Base-by-base conservation (phyloP, 1,284 basidiomycete genomes). In the Mycosarcoma mackinlayi region DNA sequence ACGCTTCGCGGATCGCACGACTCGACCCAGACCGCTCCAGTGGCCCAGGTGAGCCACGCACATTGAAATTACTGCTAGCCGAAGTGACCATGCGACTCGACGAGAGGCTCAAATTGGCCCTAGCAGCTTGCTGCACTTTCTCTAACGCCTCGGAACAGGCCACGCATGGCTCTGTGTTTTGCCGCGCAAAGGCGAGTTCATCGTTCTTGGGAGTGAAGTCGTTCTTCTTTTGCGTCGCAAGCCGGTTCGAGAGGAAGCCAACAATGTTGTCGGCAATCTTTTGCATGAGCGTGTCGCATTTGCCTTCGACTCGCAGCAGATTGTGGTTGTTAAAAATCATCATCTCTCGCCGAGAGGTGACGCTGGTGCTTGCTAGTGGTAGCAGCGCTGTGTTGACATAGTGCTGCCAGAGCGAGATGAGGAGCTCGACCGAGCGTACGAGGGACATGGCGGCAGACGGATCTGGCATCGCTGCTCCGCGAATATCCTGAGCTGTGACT, bases 391-490 rank as follows among this genome's bases (percentile, higher is more conserved):
- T 92, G 42, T 91, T 91, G 73, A 93, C 89, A 83, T 98, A 99
- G 82, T 93, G 91, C 83, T 98, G 96, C 94, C 94, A 98, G 3
- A 99, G 87, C 79, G 96, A 92, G 77, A 91, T 92, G 60, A 96
- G 90, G 49, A 96, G 87, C 83, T 96, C 94, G n/a, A 91, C 88
- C 1, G 87, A 86, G 66, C 87, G 88, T 58, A 98, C 85, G 18
- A 92, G 87, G 6, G 73, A 56, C 53, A 80, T 60, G 4, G 60
- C 50, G 6, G 65, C 37, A n/a, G 60, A 63, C 13, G 97, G 84
- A 72, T 87, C 91, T 0, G 94, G 94, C 81, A 86, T 73, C 79
- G 91, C 93, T 16, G 87, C 80, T 1, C 60, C 60, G 1, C 79
- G 65, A 23, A 52, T 70, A 78, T 98, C 95, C 55, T 83, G 83